phyloP scores from a whole-genome alignment of 805 yeast species.

The Nakazawaea wyomingensis region DNA sequence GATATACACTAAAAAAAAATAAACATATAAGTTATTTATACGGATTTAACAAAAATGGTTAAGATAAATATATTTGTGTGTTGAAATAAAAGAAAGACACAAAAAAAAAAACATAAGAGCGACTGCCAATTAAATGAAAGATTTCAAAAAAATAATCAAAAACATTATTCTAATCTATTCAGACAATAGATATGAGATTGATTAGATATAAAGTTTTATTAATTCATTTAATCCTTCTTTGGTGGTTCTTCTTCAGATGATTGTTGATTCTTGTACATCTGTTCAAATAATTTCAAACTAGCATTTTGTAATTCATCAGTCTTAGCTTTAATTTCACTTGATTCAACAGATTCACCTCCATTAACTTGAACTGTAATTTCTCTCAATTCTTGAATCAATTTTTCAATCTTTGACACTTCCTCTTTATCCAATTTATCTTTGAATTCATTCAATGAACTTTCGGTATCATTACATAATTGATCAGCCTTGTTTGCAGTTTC shows the following conservation, averaged over 20 bases:
- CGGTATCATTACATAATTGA: conserved; percentile 80
- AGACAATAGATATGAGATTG: too few relatives aligned
- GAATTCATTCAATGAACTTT: conserved; percentile 75
- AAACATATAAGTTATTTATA: too few relatives aligned
- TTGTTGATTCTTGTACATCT: conserved; percentile 44
- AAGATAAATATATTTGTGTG: not conserved
- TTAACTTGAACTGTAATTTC: conserved; percentile 58
- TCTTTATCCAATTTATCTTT: conserved; percentile 51
- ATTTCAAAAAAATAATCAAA: not conserved
- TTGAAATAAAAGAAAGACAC: too few relatives aligned
- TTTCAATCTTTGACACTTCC: conserved; percentile 45
- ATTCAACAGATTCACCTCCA: conserved; percentile 45
- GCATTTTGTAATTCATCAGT: conserved; percentile 72
- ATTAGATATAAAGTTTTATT: too few relatives aligned
- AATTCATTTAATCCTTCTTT: conserved; percentile 14
- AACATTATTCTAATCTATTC: not conserved
- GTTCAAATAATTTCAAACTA: conserved; percentile 72
- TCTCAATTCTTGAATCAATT: conserved; percentile 54
- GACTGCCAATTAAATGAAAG: too few relatives aligned
- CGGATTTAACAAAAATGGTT: not conserved
- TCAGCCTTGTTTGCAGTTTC: conserved; percentile 78
- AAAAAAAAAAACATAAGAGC: too few relatives aligned
- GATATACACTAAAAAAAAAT: not conserved
- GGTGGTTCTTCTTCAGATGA: conserved; percentile 16
- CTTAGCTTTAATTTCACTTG: conserved; percentile 59